Evolutionary conservation across 192 early-diverging fungal genomes (phyloP), one percentile per base, ranked within the genome.

Genomic region (Chytriomyces hyalinus): DNA sequence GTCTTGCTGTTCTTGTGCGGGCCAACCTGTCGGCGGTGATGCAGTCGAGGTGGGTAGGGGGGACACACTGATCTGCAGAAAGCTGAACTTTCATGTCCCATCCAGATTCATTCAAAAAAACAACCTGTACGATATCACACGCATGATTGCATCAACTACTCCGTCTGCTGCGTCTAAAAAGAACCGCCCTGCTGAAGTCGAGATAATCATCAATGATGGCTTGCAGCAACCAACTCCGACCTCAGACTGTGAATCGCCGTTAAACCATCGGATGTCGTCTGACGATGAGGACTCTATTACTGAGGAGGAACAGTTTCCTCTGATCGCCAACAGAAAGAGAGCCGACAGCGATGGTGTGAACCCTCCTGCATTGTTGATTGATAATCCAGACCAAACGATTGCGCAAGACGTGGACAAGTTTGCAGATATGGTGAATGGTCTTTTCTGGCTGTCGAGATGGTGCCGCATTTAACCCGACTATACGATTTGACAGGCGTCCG

Each of bases 321-420:
- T 57, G 13, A n/a, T 57, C 3, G 15, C 53, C 13, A 57, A 57
- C 53, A 20, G 13, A 20, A 20, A 20, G 15, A 57, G 20, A n/a
- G 3, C 53, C 53, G 20, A 20, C 15, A 13, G 15, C 20, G 53
- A 20, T 20, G 53, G 20, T 20, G 15, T 4, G 20, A 13, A 57
- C 15, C 15, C 53, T 57, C 15, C 15, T 13, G 15, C 53, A n/a
- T 57, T 20, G 20, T n/a, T n/a, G 20, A 49, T 75, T 28, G 80
- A 82, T 50, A 78, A 82, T 79, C 76, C 77, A 6, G 96, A 98
- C 77, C 94, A 95, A 81, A 90, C 95, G 15, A 94, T 96, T 49
- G 87, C 95, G 17, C 94, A 96, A 81, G 96, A 98, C 80, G 88
- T 95, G 48, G 94, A 94, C 77, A 91, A 91, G 61, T 89, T 98